A percentile compares a stretch with the other conserved stretches of the same genome.
phyloP scores from a whole-genome alignment of 2,329 filamentous ascomycete species.

The Aspergillus spinulosporus region DNA sequence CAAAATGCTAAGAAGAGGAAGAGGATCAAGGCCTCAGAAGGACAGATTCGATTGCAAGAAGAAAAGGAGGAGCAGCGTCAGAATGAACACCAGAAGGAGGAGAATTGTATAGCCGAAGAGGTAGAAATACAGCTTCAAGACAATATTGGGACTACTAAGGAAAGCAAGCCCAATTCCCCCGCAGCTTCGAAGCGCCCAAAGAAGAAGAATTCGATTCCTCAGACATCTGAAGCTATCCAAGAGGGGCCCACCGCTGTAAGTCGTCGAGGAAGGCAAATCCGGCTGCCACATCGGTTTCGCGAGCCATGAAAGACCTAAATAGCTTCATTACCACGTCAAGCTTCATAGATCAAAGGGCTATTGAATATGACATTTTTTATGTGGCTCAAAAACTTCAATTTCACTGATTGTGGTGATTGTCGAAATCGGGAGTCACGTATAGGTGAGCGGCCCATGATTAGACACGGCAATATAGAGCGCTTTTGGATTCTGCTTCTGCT shows the following conservation, averaged over 20 bases:
- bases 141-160: not conserved
- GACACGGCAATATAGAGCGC: not conserved
- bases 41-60: conserved; percentile 26
- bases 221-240: not conserved
- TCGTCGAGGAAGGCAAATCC: not conserved
- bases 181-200: not conserved
- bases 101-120: not conserved
- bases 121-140: conserved; percentile 11
- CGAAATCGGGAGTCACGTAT: not conserved
- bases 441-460: not conserved
- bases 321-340: not conserved
- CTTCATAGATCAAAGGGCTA: not conserved
- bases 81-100: conserved; percentile 35
- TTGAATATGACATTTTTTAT: not conserved
- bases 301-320: not conserved
- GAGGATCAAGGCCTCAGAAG: conserved; percentile 19
- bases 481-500: too few species aligned
- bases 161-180: not conserved
- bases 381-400: not conserved
- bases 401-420: not conserved
- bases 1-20: conserved; percentile 8
- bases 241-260: not conserved
- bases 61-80: conserved; percentile 43
- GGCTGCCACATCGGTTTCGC: not conserved
- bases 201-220: not conserved